phyloP scores from a whole-genome alignment of 1,284 basidiomycete genomes.

The Boletus hoseneyae region DNA sequence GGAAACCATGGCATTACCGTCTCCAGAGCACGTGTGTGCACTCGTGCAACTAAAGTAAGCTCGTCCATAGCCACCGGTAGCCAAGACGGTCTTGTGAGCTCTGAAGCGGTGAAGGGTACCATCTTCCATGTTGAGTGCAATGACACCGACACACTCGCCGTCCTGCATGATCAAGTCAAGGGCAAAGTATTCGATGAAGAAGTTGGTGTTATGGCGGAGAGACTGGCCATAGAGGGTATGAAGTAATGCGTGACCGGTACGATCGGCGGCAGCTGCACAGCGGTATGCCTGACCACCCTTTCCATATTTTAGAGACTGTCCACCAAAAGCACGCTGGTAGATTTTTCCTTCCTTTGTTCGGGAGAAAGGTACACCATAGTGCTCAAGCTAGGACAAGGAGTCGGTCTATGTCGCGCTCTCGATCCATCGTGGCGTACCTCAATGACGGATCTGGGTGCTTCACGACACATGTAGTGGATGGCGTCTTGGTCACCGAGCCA shows the following conservation, averaged over 20 bases:
- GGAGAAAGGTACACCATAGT: conserved; percentile 98
- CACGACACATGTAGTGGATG: conserved; percentile 98
- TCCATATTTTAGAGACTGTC: conserved; percentile 95
- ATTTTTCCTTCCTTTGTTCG: conserved; percentile 99
- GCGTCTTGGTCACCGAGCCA: conserved; percentile 99
- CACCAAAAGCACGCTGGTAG: conserved; percentile 99
- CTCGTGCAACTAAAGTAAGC: conserved; percentile 99
- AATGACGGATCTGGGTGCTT: conserved; percentile 91
- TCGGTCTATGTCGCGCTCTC: neutral
- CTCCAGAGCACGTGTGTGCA: conserved; percentile 98
- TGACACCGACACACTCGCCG: conserved; percentile 98
- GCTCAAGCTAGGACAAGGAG: conserved; percentile 73
- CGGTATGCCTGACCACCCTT: conserved; percentile 99
- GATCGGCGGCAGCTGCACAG: conserved; percentile 97
- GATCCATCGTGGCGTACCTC: conserved; percentile 53
- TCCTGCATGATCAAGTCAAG: conserved; percentile 98
- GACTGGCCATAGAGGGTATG: conserved; percentile 99
- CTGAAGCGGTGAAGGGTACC: conserved; percentile 99
- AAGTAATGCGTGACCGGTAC: conserved; percentile 97
- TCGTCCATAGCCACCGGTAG: conserved; percentile 98
- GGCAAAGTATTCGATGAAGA: conserved; percentile 99
- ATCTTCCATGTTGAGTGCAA: conserved; percentile 99
- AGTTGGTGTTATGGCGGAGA: conserved; percentile 98
- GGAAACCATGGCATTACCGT: conserved; percentile 98
- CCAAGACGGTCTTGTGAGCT: conserved; percentile 96